phyloP scores from a whole-genome alignment of 768 basidiomycete species.

The Punctularia strigosozonata region DNA sequence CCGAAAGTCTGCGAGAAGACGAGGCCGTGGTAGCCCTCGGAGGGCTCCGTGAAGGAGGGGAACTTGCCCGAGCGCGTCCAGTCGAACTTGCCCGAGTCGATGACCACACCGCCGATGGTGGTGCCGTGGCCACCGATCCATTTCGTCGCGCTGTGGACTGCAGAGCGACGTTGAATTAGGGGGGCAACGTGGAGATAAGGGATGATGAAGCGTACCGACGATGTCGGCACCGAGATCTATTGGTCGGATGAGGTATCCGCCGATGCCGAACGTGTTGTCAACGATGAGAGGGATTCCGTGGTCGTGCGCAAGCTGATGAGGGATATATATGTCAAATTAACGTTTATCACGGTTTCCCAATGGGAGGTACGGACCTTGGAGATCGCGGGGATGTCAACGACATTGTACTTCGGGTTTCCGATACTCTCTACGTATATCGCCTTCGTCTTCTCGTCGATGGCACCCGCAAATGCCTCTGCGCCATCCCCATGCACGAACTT shows the following conservation, averaged over 20 bases:
- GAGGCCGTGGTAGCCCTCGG: slow-evolving; percentile 69
- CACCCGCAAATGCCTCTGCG: slow-evolving; percentile 47
- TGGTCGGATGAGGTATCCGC: slow-evolving; percentile 58
- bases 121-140: slow-evolving; percentile 82
- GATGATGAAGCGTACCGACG: slow-evolving; percentile 30
- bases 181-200: too few relatives aligned
- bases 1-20: slow-evolving; percentile 60
- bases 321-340: background rate
- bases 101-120: slow-evolving; percentile 64
- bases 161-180: background rate
- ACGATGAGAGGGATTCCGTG: slow-evolving; percentile 69
- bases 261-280: slow-evolving; percentile 72
- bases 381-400: slow-evolving; percentile 56
- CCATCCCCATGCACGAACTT: slow-evolving; percentile 49
- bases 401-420: slow-evolving; percentile 65
- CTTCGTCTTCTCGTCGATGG: slow-evolving; percentile 70
- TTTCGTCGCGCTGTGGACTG: slow-evolving; percentile 70
- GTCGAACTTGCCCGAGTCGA: slow-evolving; percentile 72
- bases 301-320: slow-evolving; percentile 60
- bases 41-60: slow-evolving; percentile 62
- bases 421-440: slow-evolving; percentile 69
- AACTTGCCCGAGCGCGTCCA: slow-evolving; percentile 59
- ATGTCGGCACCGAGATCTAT: slow-evolving; percentile 72
- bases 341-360: background rate
- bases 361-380: slow-evolving; percentile 37